Evolutionary conservation across 805 yeast genomes (phyloP).

Genomic region (Starmerella potacharoeniae): DNA sequence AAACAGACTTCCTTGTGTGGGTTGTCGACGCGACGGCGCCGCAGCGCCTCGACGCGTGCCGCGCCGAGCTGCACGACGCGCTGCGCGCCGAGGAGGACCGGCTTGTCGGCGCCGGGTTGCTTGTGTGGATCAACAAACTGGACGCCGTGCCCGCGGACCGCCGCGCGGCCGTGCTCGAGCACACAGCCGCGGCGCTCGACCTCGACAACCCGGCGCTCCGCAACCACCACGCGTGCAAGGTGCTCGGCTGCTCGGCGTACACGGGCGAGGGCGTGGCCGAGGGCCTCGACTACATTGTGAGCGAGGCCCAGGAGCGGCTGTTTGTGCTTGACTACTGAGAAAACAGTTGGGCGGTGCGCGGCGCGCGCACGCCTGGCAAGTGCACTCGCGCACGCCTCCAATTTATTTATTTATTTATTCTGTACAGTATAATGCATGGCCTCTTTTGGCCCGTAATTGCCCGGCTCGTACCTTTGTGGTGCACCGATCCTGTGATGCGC

Average conservation of each 20-base stretch:
- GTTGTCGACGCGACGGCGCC: conserved; percentile 61
- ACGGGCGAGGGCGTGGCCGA: conserved; percentile 34
- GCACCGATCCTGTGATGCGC: too few species aligned
- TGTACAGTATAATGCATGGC: too few species aligned
- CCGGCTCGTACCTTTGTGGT: too few species aligned
- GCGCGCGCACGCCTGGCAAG: too few species aligned
- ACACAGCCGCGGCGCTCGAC: background rate
- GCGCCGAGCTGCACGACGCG: conserved; percentile 50
- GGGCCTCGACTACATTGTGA: conserved; percentile 36
- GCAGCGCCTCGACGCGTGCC: conserved; percentile 54
- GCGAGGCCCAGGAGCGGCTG: conserved; percentile 34
- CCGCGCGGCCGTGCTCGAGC: conserved; percentile 3
- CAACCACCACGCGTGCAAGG: conserved; percentile 32
- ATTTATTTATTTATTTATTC: conserved; percentile 15
- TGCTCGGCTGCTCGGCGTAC: conserved; percentile 40
- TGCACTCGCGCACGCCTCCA: too few species aligned
- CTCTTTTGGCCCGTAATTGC: too few species aligned
- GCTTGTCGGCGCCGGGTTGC: conserved; percentile 55
- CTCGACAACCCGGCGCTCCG: conserved; percentile 30
- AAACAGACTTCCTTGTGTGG: conserved; percentile 71
- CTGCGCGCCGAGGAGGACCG: conserved; percentile 46
- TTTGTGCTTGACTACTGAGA: conserved; percentile 23
- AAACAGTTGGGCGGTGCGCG: too few species aligned
- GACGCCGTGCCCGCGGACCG: conserved; percentile 34
- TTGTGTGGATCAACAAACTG: conserved; percentile 61